phyloP scores from a whole-genome alignment of 148 eudicot genomes.

The Limonium bicolor region DNA sequence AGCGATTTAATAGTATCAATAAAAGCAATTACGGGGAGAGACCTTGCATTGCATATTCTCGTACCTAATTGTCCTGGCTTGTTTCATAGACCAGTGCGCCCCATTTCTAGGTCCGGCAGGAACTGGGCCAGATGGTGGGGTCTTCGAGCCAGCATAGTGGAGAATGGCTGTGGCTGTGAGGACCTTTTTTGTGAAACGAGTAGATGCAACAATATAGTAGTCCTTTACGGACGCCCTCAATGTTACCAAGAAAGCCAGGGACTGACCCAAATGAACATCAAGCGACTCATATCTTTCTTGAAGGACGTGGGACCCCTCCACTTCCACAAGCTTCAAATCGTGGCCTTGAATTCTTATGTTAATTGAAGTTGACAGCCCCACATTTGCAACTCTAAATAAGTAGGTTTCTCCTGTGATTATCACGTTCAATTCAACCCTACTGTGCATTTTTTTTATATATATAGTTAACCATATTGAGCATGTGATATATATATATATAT shows the following conservation, averaged over 20 bases:
- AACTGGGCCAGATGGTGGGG: slow-evolving; percentile 22
- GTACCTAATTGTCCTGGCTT: slow-evolving; percentile 77
- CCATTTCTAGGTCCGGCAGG: slow-evolving; percentile 68
- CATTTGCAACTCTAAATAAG: slow-evolving; percentile 65
- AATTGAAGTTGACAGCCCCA: slow-evolving; percentile 43
- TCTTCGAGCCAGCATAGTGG: slow-evolving; percentile 34
- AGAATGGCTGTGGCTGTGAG: slow-evolving; percentile 37
- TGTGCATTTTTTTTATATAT: too few species aligned
- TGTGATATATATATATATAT: too few species aligned
- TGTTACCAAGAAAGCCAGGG: slow-evolving; percentile 51
- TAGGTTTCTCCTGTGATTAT: slow-evolving; percentile 32
- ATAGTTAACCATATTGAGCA: too few species aligned
- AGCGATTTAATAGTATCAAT: too few species aligned
- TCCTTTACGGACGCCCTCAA: slow-evolving; percentile 24
- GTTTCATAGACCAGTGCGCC: slow-evolving; percentile 78
- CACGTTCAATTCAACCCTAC: too few species aligned
- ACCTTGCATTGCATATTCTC: not conserved
- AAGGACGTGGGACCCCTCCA: slow-evolving; percentile 67
- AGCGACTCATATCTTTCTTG: slow-evolving; percentile 61
- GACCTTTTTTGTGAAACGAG: slow-evolving; percentile 41
- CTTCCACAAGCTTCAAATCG: slow-evolving; percentile 44
- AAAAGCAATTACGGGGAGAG: too few species aligned
- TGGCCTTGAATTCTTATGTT: slow-evolving; percentile 79
- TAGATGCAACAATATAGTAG: slow-evolving; percentile 60
- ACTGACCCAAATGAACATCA: slow-evolving; percentile 74